These are phyloP conservation scores for Graphium sp. DNA, from an alignment of 2,329 filamentous ascomycete species.

Conservation along the genomic window DNA sequence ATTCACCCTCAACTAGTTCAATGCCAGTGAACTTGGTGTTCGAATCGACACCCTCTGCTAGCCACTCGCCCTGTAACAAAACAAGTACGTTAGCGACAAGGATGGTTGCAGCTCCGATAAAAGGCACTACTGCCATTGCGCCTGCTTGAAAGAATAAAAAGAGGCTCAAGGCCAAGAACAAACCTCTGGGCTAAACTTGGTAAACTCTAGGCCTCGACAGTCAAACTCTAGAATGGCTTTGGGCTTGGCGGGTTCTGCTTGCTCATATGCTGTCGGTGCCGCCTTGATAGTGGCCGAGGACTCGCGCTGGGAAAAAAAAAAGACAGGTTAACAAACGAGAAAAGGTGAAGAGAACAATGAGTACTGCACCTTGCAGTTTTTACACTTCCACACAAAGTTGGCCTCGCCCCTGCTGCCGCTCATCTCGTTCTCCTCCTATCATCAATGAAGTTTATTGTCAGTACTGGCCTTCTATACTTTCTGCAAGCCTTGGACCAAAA, in stretches of 20 bases:
- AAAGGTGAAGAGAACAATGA: not conserved
- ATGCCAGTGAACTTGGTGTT: slow-evolving; percentile 67
- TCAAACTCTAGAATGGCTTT: slow-evolving; percentile 82
- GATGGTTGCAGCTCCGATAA: no score
- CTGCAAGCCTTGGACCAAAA: no score
- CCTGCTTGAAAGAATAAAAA: no score
- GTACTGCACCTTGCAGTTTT: slow-evolving; percentile 74
- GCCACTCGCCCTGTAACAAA: slow-evolving; percentile 60
- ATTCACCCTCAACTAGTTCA: slow-evolving; percentile 78
- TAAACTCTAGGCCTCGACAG: slow-evolving; percentile 85
- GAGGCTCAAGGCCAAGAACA: slow-evolving; percentile 7
- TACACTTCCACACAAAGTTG: slow-evolving; percentile 99
- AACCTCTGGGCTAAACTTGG: slow-evolving; percentile 80
- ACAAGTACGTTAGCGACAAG: slow-evolving; percentile 5
- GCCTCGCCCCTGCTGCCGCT: slow-evolving; percentile 88
- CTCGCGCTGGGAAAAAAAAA: slow-evolving; percentile 40
- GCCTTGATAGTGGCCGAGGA: slow-evolving; percentile 73
- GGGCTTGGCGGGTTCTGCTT: slow-evolving; percentile 52
- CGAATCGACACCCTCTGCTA: slow-evolving; percentile 67
- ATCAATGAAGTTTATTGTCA: not conserved
- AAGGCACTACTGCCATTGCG: no score
- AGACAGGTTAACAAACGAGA: not conserved
- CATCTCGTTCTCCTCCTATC: slow-evolving; percentile 73
- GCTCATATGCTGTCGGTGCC: slow-evolving; percentile 54
- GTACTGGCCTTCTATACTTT: no score